Base-by-base conservation (phyloP, 2,329 filamentous ascomycete genomes). In the Exophiala sideris region DNA sequence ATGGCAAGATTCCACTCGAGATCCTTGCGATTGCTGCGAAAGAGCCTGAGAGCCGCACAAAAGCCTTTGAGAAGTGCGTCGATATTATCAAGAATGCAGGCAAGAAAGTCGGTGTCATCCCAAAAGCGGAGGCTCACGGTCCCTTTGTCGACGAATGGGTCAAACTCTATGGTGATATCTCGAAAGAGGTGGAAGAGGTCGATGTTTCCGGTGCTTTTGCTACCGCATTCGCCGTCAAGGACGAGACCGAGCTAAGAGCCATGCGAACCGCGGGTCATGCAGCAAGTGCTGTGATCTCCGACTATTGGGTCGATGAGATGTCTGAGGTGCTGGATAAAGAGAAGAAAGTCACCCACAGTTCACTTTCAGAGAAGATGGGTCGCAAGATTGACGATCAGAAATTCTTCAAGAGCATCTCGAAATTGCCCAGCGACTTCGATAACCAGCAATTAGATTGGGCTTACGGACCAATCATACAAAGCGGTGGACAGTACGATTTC, bases 221-320 rank as follows among this genome's bases (percentile, higher is more conserved):
- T 7, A 83, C 86, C 39, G 91, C 90, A 48, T 88, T 99, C 69
- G 87, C 92, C 12, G 82, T 96, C 70, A 99, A 99, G 73, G 94
- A 97, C 68, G 91, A 96, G 71, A 88, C 86, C 66, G 94, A 99
- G 73, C 79, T 99, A 80, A 89, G 92, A 62, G 87, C 89, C 9
- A 96, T 99, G 81, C 86, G 95, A 67, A 95, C 92, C 63, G 91
- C 92, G 3, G 94, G 94, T 51, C 88, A 94, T 68, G 92, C 94
- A 44, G 96, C 91, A 64, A 92, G 95, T 62, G 91, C 91, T 54
- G 78, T 97, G 56, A 95, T 97, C 86, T 90, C 90, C 47, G 90
- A 92, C 56, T 99, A 94, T 73, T 97, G 97, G 70, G 86, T 99
- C 62, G 94, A 99, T 68, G 91, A 96, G 70, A 97, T 99, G 91